Base-by-base conservation (phyloP, 441 rosid species). In the Theobroma grandiflorum region DNA sequence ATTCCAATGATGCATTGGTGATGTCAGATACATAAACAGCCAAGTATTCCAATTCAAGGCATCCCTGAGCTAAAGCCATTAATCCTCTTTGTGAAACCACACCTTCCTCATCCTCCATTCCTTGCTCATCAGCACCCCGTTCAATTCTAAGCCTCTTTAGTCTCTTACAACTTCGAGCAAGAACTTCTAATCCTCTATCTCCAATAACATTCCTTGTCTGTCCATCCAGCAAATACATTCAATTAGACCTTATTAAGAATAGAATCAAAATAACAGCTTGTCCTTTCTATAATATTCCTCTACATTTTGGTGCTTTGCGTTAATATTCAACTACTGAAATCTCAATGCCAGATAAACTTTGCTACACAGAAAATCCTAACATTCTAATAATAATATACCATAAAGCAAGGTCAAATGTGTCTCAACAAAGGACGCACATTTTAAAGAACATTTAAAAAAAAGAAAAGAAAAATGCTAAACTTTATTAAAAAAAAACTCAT, bases 181-280 rank as follows among this genome's bases (percentile, higher is more conserved):
- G 91, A 82, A 92, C 87, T 86, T 94, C 98, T 80, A 97, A 80
- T 67, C 98, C 99, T 83, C 92, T 85, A 85, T 97, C 99, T 81
- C 98, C 99, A 57, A 97, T 93, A 66, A 93, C 99, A 86, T 93
- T 92, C 92, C 99, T 91, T 3, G 99, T 85, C 99, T 97, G 97
- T 67, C 77, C 79, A 87, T 52, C 59, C 62, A 67, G 71, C 61
- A 59, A 64, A 57, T 20, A 38, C 18, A 82, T 78, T 74, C 3
- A 73, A 11, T 47, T 52, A 43, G 47, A 47, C 63, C 6, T 10
- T 16, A 75, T 20, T 42, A 10, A 47, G 55, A 37, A 52, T 50
- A 52, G 4, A 49, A 6, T 45, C 40, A 62, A 73, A 14, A 42
- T 2, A 50, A 61, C 47, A 69, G 9, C 10, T 33, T 6, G 5